Evolutionary conservation across 139 green algal species (phyloP), one percentile per base, ranked within the genome.

Genomic region (Protoeuglena noctilucae): DNA sequence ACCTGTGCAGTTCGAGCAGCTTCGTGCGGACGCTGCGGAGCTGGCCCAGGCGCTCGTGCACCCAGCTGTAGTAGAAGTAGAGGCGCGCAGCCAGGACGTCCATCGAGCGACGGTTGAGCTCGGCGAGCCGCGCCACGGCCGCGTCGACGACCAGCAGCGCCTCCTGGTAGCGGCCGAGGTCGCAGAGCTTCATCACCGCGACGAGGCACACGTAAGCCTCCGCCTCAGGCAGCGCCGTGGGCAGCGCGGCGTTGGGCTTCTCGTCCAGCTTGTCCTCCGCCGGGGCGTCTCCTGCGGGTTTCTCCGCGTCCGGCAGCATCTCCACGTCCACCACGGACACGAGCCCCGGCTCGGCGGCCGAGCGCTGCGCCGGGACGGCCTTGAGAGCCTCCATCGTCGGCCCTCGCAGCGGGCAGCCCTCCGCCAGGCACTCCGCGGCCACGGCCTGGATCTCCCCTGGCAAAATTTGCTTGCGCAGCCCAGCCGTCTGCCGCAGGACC

Each of bases 101-200:
- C 50, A 99, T 67, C 1, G 89, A 95, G 24, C 91, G 76, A 9
- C 84, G 65, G 65, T 96, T 97, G 62, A 86, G 82, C 3, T 62
- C 45, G 4, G 53, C 52, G 22, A 93, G 45, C 21, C 75, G 65
- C 18, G 48, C 23, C 48, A 3, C 22, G n/a, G 48, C n/a, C 25
- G 24, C 6, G 23, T n/a, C n/a, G n/a, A n/a, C n/a, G n/a, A n/a
- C n/a, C n/a, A n/a, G n/a, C n/a, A n/a, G n/a, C n/a, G n/a, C n/a
- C n/a, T n/a, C n/a, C n/a, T n/a, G n/a, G n/a, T n/a, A n/a, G n/a
- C n/a, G n/a, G n/a, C n/a, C n/a, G n/a, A n/a, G n/a, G n/a, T n/a
- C n/a, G n/a, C n/a, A n/a, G n/a, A n/a, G n/a, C n/a, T n/a, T n/a
- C n/a, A n/a, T n/a, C n/a, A n/a, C n/a, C n/a, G n/a, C n/a, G n/a